Base-by-base conservation (phyloP, 495 filamentous ascomycete species). In the Aspergillus haitiensis region DNA sequence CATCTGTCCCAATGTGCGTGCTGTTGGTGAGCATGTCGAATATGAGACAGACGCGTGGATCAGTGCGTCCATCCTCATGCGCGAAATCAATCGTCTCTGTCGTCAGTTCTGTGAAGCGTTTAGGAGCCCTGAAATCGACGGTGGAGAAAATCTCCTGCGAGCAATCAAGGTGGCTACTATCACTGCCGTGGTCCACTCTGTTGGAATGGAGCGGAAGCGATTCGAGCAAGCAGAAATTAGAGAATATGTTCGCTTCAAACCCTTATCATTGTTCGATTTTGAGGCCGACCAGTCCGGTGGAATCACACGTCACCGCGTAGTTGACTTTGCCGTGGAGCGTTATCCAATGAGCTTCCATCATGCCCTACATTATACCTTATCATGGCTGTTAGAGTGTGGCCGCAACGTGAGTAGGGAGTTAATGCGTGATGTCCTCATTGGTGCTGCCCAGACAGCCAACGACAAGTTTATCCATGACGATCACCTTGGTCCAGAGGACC, bases 11-110 rank as follows among this genome's bases (percentile, higher is more conserved):
- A 99, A 98, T 64, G 76, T 92, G 6, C 84, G 94, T 58, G 93
- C 93, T 1, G 86, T 96, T 34, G 91, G 89, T 18, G 94, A 99
- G 61, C 94, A 99, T 67, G 89, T 99, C 7, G 95, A 98, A 68
- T 99, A 97, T 66, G 94, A 99, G 72, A 94, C 92, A 6, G 94
- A 99, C 67, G 88, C 91, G 33, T 99, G 94, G 94, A 97, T 99
- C 49, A 94, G 88, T 63, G 94, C 95, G 1, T 93, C 91, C 7
- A 83, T 99, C 42, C 88, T 98, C 51, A 97, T 93, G 52, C 83
- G 92, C 50, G 93, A 99, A 70, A 90, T 99, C 70, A 98, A 97
- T 67, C 86, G 86, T 54, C 82, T 98, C 10, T 95, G 92, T 66
- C 83, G 92, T 55, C 90, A 92, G 64, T 89, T 97, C 67, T 84